Evolutionary conservation across 2,329 filamentous ascomycete genomes (phyloP).

Genomic region (Colletotrichum tofieldiae): DNA sequence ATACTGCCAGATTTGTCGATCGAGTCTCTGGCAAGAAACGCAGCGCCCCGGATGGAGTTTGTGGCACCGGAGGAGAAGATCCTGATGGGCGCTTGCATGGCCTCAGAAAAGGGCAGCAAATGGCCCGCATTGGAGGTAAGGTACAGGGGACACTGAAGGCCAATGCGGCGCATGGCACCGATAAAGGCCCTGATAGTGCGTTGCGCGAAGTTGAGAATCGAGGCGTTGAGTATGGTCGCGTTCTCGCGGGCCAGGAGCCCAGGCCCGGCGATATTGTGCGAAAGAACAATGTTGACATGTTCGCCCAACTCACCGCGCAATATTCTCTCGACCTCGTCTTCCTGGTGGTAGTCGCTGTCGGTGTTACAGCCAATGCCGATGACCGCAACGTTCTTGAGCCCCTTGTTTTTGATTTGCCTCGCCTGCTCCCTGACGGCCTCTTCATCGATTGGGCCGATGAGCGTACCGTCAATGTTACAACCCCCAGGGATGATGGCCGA

Average conservation of each 20-base stretch:
- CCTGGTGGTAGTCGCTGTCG: conserved; percentile 67
- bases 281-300: conserved; percentile 47
- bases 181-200: conserved; percentile 63
- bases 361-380: conserved; percentile 73
- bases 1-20: conserved; percentile 38
- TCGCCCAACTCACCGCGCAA: conserved; percentile 59
- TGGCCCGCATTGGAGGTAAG: conserved; percentile 67
- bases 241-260: conserved; percentile 67
- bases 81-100: conserved; percentile 45
- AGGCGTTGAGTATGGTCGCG: conserved; percentile 67
- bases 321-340: conserved; percentile 64
- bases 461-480: conserved; percentile 45
- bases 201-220: conserved; percentile 63
- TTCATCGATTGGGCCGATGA: conserved; percentile 42
- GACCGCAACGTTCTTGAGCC: conserved; percentile 64
- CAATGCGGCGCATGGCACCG: conserved; percentile 59
- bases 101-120: conserved; percentile 44
- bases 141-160: conserved; percentile 58
- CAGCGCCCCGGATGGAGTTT: conserved; percentile 47
- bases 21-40: conserved; percentile 39
- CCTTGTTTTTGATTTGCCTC: conserved; percentile 44
- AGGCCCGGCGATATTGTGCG: conserved; percentile 54
- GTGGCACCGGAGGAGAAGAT: conserved; percentile 48
- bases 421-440: conserved; percentile 41
- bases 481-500: conserved; percentile 45